These are phyloP conservation scores for Endocalyx cinctus DNA, from an alignment of 2,329 filamentous ascomycete species.

Conservation along the genomic window DNA sequence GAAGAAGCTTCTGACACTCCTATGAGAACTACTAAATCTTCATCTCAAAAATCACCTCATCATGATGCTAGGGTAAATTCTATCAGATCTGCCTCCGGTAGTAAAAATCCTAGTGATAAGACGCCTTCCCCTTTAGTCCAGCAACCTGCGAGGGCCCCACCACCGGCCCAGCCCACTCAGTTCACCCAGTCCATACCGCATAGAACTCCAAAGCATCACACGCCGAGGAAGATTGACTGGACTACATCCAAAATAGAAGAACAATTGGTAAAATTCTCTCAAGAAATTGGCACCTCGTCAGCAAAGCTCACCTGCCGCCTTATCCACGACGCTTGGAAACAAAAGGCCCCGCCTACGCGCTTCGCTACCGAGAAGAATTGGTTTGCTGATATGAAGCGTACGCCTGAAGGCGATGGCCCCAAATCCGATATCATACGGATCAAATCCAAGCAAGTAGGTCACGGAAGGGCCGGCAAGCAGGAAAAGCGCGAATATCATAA, in stretches of 20 bases:
- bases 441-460: slow-evolving; percentile 46
- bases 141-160: too few relatives aligned
- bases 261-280: slow-evolving; percentile 34
- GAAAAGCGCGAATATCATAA: slow-evolving; percentile 39
- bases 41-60: slow-evolving; percentile 12
- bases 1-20: slow-evolving; percentile 14
- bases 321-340: slow-evolving; percentile 40
- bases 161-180: slow-evolving; percentile 11
- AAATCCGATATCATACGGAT: slow-evolving; percentile 42
- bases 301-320: slow-evolving; percentile 38
- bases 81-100: slow-evolving; percentile 12
- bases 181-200: too few relatives aligned
- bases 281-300: slow-evolving; percentile 42
- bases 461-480: slow-evolving; percentile 34
- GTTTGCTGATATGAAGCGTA: slow-evolving; percentile 40
- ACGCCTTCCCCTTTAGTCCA: too few relatives aligned
- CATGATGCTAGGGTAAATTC: slow-evolving; percentile 15
- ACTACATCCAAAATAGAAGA: slow-evolving; percentile 38
- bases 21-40: slow-evolving; percentile 8
- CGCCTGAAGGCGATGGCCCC: slow-evolving; percentile 22
- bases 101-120: too few relatives aligned
- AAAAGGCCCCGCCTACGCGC: slow-evolving; percentile 32
- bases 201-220: slow-evolving; percentile 27
- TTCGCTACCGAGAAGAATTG: slow-evolving; percentile 40
- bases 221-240: slow-evolving; percentile 34